phyloP scores from a whole-genome alignment of 2,329 filamentous ascomycete species.

The Aulographum hederae region DNA sequence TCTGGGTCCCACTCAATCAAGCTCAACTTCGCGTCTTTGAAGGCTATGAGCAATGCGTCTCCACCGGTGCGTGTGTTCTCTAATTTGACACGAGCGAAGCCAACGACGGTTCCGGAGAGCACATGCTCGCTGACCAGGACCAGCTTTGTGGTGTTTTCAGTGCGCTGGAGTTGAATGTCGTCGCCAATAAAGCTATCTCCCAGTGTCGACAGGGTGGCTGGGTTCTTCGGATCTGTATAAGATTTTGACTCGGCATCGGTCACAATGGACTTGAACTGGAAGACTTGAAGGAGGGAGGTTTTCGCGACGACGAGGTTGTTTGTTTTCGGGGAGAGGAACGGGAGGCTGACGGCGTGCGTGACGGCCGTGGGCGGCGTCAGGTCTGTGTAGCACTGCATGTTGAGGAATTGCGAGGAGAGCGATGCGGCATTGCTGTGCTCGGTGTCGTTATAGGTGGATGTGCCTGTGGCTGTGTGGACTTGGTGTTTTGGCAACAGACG shows the following conservation, averaged over 20 bases:
- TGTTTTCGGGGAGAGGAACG: slow-evolving; percentile 57
- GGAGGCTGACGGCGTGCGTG: slow-evolving; percentile 64
- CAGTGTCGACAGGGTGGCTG: slow-evolving; percentile 10
- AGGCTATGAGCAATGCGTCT: slow-evolving; percentile 66
- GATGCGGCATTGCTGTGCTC: neutral
- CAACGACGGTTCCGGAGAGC: slow-evolving; percentile 69
- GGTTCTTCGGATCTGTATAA: slow-evolving; percentile 27
- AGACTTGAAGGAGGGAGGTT: slow-evolving; percentile 84
- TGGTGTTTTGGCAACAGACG: no score
- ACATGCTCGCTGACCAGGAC: slow-evolving; percentile 71
- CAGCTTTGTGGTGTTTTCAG: slow-evolving; percentile 54
- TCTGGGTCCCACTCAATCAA: slow-evolving; percentile 86
- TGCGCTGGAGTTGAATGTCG: slow-evolving; percentile 33
- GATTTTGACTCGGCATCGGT: slow-evolving; percentile 31
- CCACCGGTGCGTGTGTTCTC: slow-evolving; percentile 59
- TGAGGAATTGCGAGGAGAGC: slow-evolving; percentile 5
- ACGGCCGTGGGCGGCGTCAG: slow-evolving; percentile 86
- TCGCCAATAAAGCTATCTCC: slow-evolving; percentile 1
- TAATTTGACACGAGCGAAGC: slow-evolving; percentile 60
- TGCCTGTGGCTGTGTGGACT: no score
- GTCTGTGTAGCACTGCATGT: slow-evolving; percentile 96
- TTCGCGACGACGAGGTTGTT: slow-evolving; percentile 83
- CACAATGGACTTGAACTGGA: slow-evolving; percentile 49
- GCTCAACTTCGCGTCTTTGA: slow-evolving; percentile 83
- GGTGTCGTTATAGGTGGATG: no score